Evolutionary conservation across 75 land plant genomes (phyloP), one percentile per base, ranked within the genome.

Genomic region (Picea sitchensis): DNA sequence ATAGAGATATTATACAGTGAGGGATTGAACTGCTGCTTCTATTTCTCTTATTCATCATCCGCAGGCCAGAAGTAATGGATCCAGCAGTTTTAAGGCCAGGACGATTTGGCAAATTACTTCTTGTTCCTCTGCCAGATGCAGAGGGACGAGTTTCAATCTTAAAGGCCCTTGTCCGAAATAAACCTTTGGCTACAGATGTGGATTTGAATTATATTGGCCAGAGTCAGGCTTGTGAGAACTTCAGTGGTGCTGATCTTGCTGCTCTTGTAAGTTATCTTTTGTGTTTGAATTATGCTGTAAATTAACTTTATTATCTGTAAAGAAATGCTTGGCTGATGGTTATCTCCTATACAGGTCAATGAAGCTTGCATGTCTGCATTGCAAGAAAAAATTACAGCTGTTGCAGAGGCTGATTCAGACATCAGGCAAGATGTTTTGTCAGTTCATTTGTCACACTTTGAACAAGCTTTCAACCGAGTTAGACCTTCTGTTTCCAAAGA

Each of bases 161-260:
- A 58, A 87, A 85, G 23, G 86, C 98, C 18, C 83, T 91, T 84
- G 85, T 85, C 0, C 86, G 96, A 57, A 83, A 80, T 56, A 90
- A 84, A 71, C 99, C 96, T 59, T 54, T 97, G 47, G 87, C 89
- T 73, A 73, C 81, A 23, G 89, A 90, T 81, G 92, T 95, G 18
- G 91, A 97, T 82, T 73, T 93, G 60, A 58, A 54, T 77, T 79
- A 85, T 20, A 91, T 96, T 79, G 99, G 79, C 17, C 82, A 59
- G 0, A 84, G 75, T 47, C 67, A 84, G 58, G 84, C 82, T 67
- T 93, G 99, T 82, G 84, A 93, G 64, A 92, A 91, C 68, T 86
- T 95, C 20, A 95, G 92, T 86, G 99, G 99, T 8, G 98, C 98
- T 75, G 99, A 97, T 80, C 92, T 97, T 65, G 81, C 87, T 86